Evolutionary conservation across 2,329 filamentous ascomycete genomes (phyloP).

Genomic region (Periconia sp.): DNA sequence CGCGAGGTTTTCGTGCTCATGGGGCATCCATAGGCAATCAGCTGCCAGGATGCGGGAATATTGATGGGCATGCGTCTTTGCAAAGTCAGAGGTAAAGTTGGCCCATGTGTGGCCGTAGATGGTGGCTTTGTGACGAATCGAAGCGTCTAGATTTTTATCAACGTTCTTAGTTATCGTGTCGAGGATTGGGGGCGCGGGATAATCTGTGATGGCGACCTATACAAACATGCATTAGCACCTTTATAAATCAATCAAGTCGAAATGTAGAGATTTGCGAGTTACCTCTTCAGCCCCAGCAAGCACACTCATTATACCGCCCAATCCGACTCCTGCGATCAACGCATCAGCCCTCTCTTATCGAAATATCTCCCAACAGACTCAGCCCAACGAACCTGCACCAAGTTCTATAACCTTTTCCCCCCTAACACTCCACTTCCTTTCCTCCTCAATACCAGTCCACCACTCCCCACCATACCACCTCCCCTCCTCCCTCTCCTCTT

Average conservation of each 20-base stretch:
- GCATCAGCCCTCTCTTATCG: slow-evolving; percentile 34
- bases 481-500: slow-evolving; percentile 25
- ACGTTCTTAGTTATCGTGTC: slow-evolving; percentile 66
- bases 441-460: slow-evolving; percentile 42
- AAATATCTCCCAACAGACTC: slow-evolving; percentile 6
- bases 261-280: slow-evolving; percentile 11
- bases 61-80: slow-evolving; percentile 39
- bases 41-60: slow-evolving; percentile 72
- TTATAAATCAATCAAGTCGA: too few relatives aligned
- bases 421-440: slow-evolving; percentile 53
- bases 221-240: neutral
- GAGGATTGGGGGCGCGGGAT: slow-evolving; percentile 67
- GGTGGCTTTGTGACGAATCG: slow-evolving; percentile 44
- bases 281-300: slow-evolving; percentile 54
- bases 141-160: slow-evolving; percentile 54
- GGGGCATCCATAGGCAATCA: slow-evolving; percentile 78
- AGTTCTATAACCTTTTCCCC: slow-evolving; percentile 66
- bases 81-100: slow-evolving; percentile 53
- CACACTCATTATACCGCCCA: slow-evolving; percentile 54
- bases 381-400: slow-evolving; percentile 65
- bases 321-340: slow-evolving; percentile 47
- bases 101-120: slow-evolving; percentile 73
- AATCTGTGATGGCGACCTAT: slow-evolving; percentile 69
- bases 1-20: slow-evolving; percentile 71
- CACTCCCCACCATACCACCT: slow-evolving; percentile 30